These are phyloP conservation scores for Ensete glaucum DNA, from an alignment of 176 grass and related monocot genomes.

Conservation along the genomic window DNA sequence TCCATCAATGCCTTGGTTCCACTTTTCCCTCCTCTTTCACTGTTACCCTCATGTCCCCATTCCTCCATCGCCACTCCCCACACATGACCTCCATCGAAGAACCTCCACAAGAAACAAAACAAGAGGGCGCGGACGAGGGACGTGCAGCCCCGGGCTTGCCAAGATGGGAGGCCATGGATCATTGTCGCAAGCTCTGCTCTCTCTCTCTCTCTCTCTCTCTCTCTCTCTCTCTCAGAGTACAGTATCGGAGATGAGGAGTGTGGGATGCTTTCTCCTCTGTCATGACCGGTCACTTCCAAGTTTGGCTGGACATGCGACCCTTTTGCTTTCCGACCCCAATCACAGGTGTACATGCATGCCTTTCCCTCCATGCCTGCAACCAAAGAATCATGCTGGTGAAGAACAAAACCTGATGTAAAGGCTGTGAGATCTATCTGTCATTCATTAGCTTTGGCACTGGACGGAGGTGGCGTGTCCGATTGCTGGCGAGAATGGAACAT, in stretches of 20 bases:
- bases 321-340: constrained; percentile 1
- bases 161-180: not conserved
- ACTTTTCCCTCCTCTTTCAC: constrained; percentile 5
- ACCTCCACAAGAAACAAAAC: constrained; percentile 14
- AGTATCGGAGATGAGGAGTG: no score
- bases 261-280: not conserved
- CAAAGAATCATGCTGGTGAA: not conserved
- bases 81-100: not conserved
- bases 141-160: not conserved
- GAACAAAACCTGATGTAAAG: no score
- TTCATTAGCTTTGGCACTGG: no score
- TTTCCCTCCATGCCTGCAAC: not conserved
- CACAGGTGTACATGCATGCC: not conserved
- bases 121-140: not conserved
- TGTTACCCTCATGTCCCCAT: not conserved
- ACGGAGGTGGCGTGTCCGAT: not conserved
- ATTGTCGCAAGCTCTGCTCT: not conserved
- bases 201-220: not conserved
- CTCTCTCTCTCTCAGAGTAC: not conserved
- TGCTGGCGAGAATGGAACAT: no score
- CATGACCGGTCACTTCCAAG: constrained; percentile 14
- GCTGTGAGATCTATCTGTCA: no score
- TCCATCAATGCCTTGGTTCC: not conserved
- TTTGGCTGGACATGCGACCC: constrained; percentile 2
- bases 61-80: not conserved